A percentile compares a stretch with the other conserved stretches of the same genome.
These are phyloP conservation scores for Millerozyma acaciae DNA, from an alignment of 805 yeast genomes.

Conservation along the genomic window DNA sequence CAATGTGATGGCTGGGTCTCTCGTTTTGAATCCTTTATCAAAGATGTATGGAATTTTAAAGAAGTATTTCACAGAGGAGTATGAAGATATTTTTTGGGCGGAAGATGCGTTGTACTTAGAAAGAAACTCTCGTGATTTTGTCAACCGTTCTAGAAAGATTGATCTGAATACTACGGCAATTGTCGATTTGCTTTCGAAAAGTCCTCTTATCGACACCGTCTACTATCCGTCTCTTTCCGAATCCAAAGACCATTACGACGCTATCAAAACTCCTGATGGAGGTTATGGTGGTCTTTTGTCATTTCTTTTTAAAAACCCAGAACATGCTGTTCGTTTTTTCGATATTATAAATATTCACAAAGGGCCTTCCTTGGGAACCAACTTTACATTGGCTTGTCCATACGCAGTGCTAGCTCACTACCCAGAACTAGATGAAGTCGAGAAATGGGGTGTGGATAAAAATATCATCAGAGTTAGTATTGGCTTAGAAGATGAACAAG, in stretches of 20 bases:
- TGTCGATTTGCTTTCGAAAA: constrained; percentile 47
- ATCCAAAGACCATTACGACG: constrained; percentile 65
- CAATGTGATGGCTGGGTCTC: constrained; percentile 91
- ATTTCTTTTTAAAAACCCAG: constrained; percentile 59
- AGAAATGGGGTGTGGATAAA: constrained; percentile 77
- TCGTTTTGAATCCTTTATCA: constrained; percentile 71
- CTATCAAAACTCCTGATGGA: constrained; percentile 59
- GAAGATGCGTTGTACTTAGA: constrained; percentile 92
- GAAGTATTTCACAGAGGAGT: constrained; percentile 46
- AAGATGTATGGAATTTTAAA: constrained; percentile 48
- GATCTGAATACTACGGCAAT: constrained; percentile 55
- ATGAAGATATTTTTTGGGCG: constrained; percentile 79
- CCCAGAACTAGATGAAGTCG: constrained; percentile 74
- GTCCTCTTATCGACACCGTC: constrained; percentile 56
- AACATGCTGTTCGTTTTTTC: constrained; percentile 70
- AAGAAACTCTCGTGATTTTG: constrained; percentile 89
- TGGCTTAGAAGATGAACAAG: constrained; percentile 73
- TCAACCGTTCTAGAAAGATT: constrained; percentile 52
- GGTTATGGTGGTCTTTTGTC: constrained; percentile 91
- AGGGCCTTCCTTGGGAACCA: constrained; percentile 90
- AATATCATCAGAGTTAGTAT: constrained; percentile 76
- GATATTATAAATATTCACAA: constrained; percentile 67
- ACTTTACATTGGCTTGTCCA: constrained; percentile 85
- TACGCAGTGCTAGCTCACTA: constrained; percentile 85
- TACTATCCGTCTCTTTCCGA: constrained; percentile 65